Evolutionary conservation across 441 rosid genomes (phyloP).

Genomic region (Croton laevigatus): DNA sequence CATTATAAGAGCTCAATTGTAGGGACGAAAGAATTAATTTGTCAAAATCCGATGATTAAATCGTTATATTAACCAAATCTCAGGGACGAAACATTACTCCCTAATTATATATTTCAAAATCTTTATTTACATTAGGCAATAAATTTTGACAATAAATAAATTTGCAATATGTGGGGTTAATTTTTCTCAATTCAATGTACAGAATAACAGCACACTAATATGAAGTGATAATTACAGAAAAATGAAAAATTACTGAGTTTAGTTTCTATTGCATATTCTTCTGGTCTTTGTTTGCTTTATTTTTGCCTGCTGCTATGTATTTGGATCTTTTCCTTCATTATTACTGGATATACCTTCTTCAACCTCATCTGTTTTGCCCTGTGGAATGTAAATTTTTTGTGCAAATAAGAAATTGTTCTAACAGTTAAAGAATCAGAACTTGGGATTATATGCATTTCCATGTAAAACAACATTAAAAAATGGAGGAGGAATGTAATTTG

Average conservation of each 20-base stretch:
- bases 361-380: constrained; percentile 46
- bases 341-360: constrained; percentile 24
- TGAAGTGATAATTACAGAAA: constrained; percentile 1
- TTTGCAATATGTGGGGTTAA: too few relatives aligned
- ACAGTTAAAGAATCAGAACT: background rate
- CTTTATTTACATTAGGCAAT: too few relatives aligned
- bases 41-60: too few relatives aligned
- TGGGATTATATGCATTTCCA: background rate
- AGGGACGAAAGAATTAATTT: too few relatives aligned
- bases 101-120: too few relatives aligned
- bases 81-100: too few relatives aligned
- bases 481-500: too few relatives aligned
- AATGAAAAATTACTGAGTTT: constrained; percentile 7
- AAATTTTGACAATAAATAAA: too few relatives aligned
- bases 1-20: too few relatives aligned
- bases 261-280: constrained; percentile 1
- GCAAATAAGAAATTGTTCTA: background rate
- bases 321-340: constrained; percentile 22
- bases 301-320: constrained; percentile 8
- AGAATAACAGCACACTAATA: too few relatives aligned
- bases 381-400: constrained; percentile 18
- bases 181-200: too few relatives aligned
- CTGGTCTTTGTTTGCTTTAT: constrained; percentile 20
- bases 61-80: too few relatives aligned
- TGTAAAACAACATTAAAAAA: background rate